A percentile compares a stretch with the other conserved stretches of the same genome.
Conservation (phyloP, 306 rosid genomes). For the Inga oerstediana region DNA sequence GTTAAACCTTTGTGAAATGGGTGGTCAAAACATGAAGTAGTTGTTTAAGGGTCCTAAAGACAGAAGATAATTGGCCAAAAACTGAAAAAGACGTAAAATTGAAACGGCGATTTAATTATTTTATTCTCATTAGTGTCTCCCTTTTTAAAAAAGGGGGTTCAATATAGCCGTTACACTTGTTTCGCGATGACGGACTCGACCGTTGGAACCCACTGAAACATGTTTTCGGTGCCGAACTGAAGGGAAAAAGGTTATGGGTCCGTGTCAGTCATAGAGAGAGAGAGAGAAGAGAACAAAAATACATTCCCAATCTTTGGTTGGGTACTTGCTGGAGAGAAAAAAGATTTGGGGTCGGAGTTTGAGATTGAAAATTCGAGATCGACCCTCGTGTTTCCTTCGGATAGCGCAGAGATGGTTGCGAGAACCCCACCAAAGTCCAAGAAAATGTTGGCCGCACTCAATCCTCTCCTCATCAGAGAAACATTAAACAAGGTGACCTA, state of each 20-base stretch:
- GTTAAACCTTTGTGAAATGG: not conserved
- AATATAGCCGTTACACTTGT: conserved; percentile 72
- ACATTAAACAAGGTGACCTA: conserved; percentile 72
- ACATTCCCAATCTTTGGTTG: conserved; percentile 44
- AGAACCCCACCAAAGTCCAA: conserved; percentile 86
- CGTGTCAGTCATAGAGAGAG: conserved; percentile 10
- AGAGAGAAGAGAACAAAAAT: conserved; percentile 28
- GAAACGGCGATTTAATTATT: not conserved
- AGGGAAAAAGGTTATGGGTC: conserved; percentile 36
- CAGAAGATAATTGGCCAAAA: not conserved
- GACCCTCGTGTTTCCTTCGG: conserved; percentile 44
- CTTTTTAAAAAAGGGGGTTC: not conserved
- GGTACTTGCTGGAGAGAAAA: conserved; percentile 38
- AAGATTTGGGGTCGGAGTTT: conserved; percentile 21
- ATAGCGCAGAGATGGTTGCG: conserved; percentile 71
- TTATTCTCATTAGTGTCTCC: not conserved
- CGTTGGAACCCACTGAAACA: conserved; percentile 66
- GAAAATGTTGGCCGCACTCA: conserved; percentile 68
- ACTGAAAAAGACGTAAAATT: not conserved
- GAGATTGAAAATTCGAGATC: conserved; percentile 32
- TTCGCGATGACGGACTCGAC: conserved; percentile 59
- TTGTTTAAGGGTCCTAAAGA: not conserved
- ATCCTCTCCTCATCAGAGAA: conserved; percentile 78
- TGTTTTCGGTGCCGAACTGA: conserved; percentile 47
- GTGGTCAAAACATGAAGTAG: not conserved